Evolutionary conservation across 345 rosid genomes (phyloP).

Genomic region (Erucastrum elatum): DNA sequence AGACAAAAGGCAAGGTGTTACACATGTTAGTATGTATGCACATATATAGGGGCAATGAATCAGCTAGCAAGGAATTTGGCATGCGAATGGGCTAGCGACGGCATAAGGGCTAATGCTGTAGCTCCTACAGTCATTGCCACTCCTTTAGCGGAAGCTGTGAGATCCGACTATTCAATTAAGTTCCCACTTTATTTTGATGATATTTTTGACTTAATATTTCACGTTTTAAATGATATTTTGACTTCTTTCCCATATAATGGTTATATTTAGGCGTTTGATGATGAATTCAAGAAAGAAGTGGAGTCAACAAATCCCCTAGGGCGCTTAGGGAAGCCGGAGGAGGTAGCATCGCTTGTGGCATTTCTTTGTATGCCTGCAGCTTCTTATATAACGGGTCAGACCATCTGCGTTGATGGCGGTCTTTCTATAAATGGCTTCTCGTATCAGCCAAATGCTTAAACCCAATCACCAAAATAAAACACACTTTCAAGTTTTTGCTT

Average conservation of each 20-base stretch:
- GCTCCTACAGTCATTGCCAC: not conserved
- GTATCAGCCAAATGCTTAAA: not conserved
- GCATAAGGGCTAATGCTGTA: not conserved
- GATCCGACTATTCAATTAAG: not conserved
- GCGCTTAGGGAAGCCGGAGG: not conserved
- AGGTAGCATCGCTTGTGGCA: not conserved
- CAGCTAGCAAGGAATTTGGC: slow-evolving; percentile 2
- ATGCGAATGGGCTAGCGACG: not conserved
- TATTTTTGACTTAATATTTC: not conserved
- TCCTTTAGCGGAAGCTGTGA: not conserved
- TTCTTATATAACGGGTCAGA: not conserved
- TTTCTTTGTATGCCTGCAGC: not conserved
- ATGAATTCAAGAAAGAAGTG: not conserved
- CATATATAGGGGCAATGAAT: slow-evolving; percentile 19
- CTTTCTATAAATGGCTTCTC: not conserved
- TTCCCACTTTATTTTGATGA: not conserved
- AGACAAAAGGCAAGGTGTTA: not conserved
- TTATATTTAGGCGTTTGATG: not conserved
- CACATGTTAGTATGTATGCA: not conserved
- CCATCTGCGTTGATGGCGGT: not conserved
- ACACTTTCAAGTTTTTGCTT: not conserved
- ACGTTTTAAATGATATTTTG: not conserved
- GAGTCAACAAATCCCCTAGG: not conserved
- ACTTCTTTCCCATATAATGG: not conserved
- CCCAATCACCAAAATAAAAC: not conserved